Conservation (phyloP, 2,329 filamentous ascomycete genomes). For the Rhynchosporium agropyri region DNA sequence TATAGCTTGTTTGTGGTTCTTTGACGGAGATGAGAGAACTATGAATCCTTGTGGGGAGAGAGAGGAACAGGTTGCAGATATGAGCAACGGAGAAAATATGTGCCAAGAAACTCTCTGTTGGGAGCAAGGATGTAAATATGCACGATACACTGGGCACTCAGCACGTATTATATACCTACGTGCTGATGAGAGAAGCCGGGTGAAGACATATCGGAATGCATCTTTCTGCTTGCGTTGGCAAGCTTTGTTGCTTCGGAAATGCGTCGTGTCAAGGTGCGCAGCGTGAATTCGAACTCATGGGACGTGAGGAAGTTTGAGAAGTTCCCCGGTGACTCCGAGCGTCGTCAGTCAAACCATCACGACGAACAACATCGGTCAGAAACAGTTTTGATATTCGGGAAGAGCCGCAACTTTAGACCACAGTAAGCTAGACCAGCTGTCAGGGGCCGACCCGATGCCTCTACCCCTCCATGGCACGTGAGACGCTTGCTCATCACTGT, state of each 20-base stretch:
- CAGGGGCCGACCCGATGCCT: background rate
- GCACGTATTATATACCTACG: conserved; percentile 9
- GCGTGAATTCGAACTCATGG: background rate
- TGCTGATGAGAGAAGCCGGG: background rate
- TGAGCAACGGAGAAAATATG: conserved; percentile 2
- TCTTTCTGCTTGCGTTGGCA: background rate
- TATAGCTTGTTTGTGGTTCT: background rate
- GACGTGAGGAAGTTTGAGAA: background rate
- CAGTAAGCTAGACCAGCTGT: background rate
- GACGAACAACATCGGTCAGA: background rate
- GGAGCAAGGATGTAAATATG: conserved; percentile 8
- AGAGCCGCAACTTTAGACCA: conserved; percentile 11
- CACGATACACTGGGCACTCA: conserved; percentile 16
- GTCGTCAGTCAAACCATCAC: background rate
- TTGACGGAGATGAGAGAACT: background rate
- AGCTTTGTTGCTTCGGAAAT: conserved; percentile 10
- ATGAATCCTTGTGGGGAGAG: background rate
- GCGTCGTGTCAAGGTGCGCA: background rate
- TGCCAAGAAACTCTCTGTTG: conserved; percentile 6
- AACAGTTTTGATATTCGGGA: conserved; percentile 11
- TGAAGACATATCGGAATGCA: background rate
- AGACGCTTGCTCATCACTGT: background rate
- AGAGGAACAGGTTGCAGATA: conserved; percentile 3
- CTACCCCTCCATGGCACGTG: conserved; percentile 1
- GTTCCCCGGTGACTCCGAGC: background rate